Evolutionary conservation across 2,329 filamentous ascomycete genomes (phyloP), one percentile per base, ranked within the genome.

Genomic region (Pseudopithomyces maydicus): DNA sequence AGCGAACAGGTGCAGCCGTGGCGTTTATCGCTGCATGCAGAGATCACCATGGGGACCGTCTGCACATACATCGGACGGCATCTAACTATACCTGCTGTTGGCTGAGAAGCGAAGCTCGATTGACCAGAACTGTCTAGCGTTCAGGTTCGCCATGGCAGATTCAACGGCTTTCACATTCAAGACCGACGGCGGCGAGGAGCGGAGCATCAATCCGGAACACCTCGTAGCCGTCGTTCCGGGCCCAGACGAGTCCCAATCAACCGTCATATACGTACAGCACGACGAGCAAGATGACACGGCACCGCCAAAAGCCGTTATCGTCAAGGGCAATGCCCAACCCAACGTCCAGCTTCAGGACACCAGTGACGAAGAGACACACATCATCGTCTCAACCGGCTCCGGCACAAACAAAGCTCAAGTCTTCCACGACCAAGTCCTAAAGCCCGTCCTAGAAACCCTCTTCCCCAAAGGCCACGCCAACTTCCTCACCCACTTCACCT

Each of bases 401-500:
- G 80, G 80, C 2, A 78, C 75, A 12, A 72, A 73, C 4, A 69
- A 74, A 42, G 80, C 79, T 17, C 56, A 65, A 6, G 38, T 49
- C 0, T 80, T 81, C 65, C 81, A 72, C 69, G 54, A 74, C 1
- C 42, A 73, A 23, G 62, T 72, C 2, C 59, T 82, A 5, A 65
- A 68, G 42, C 76, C 77, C 1, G 69, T 82, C 2, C 74, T 85
- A 3, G 71, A 76, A 29, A 66, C 71, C 17, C 66, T 82, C 6
- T 76, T 77, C 23, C 69, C 79, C 12, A 58, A 57, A 6, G 52
- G 52, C 2, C 36, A 68, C 3, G 59, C 72, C 3, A 63, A 55
- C 12, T 88, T 87, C 67, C 67, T 78, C 2, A 74, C 90, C 3
- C 81, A 90, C 51, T 74, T 84, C 47, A 97, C 92, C 1, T 75